phyloP scores from a whole-genome alignment of 2,329 filamentous ascomycete genomes.

The Byssoonygena ceratinophila region DNA sequence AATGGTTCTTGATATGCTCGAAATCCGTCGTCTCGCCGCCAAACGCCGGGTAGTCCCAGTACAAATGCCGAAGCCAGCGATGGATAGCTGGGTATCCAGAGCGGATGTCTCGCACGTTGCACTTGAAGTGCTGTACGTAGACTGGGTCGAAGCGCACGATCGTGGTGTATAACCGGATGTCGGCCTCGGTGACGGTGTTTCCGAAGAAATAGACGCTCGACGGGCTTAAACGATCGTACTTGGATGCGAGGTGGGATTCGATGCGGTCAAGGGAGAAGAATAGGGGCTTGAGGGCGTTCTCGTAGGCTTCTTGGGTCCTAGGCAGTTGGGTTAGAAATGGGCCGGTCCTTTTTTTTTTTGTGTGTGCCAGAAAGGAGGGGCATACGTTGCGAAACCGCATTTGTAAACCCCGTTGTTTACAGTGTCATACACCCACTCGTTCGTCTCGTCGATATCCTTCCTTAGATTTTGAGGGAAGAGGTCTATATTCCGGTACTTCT shows the following conservation, averaged over 20 bases:
- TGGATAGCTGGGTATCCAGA: constrained; percentile 73
- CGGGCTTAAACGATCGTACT: constrained; percentile 21
- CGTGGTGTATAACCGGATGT: constrained; percentile 65
- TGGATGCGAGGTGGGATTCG: constrained; percentile 55
- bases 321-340: not conserved
- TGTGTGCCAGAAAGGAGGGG: not conserved
- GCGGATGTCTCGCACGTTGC: constrained; percentile 75
- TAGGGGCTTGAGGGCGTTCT: constrained; percentile 57
- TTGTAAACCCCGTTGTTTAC: constrained; percentile 46
- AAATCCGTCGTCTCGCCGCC: constrained; percentile 74
- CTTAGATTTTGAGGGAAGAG: constrained; percentile 59
- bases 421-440: constrained; percentile 67
- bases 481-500: constrained; percentile 50
- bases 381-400: constrained; percentile 63
- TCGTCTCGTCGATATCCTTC: constrained; percentile 60
- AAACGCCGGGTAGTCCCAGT: constrained; percentile 77
- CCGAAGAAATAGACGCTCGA: constrained; percentile 62
- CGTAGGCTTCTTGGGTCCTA: constrained; percentile 65
- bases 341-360: not conserved
- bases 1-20: constrained; percentile 83
- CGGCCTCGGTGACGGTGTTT: constrained; percentile 63
- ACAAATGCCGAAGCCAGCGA: constrained; percentile 69
- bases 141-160: constrained; percentile 63
- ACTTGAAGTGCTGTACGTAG: constrained; percentile 75
- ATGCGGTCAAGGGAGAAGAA: constrained; percentile 68